Evolutionary conservation across 2,329 filamentous ascomycete species (phyloP).

Genomic region (Colletotrichum sp.): DNA sequence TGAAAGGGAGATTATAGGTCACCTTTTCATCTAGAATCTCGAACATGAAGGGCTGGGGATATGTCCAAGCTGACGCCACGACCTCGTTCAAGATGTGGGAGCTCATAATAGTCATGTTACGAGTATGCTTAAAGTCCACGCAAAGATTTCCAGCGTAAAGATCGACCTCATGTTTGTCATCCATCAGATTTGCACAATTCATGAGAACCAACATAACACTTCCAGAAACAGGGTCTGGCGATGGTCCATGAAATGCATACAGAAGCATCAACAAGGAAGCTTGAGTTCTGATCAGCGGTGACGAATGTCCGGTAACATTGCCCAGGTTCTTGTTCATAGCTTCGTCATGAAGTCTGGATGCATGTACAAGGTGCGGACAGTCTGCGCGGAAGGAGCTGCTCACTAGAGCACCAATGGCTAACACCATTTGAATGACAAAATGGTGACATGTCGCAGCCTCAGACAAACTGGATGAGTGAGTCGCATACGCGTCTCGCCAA

Average conservation of each 20-base stretch:
- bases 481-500: not conserved
- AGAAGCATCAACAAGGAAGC: not conserved
- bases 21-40: not conserved
- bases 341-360: not conserved
- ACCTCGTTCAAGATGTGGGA: not conserved
- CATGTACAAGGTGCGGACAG: not conserved
- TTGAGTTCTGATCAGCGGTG: not conserved
- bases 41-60: not conserved
- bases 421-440: not conserved
- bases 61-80: not conserved
- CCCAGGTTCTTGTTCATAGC: not conserved
- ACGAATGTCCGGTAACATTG: not conserved
- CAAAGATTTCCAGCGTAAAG: not conserved
- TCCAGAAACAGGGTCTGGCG: not conserved
- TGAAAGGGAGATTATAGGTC: not conserved
- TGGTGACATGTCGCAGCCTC: not conserved
- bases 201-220: not conserved
- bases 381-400: not conserved
- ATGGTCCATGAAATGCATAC: not conserved
- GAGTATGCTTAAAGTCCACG: not conserved
- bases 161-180: not conserved
- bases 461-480: not conserved
- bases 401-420: not conserved
- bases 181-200: not conserved
- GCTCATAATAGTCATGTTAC: not conserved